Evolutionary conservation across 345 rosid genomes (phyloP).

Genomic region (Tarenaya hassleriana): DNA sequence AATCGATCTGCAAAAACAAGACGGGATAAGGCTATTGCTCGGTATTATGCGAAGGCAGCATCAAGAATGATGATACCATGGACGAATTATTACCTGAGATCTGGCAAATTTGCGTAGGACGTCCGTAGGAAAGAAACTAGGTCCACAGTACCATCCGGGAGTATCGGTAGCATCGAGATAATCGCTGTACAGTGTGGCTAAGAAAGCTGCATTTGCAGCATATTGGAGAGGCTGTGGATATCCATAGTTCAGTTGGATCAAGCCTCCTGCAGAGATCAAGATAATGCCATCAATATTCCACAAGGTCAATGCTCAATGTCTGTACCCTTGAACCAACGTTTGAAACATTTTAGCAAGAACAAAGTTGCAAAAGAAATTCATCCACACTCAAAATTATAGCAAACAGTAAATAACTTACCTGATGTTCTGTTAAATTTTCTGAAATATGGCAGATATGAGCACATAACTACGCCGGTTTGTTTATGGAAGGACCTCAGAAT

Average conservation of each 20-base stretch:
- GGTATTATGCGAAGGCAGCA: no score
- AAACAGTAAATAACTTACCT: conserved; percentile 35
- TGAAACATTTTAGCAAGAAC: no score
- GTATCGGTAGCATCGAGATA: conserved; percentile 95
- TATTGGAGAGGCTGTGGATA: conserved; percentile 96
- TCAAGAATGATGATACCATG: no score
- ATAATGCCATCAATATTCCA: conserved; percentile 16
- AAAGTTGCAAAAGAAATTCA: conserved; percentile 16
- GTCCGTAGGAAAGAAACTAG: conserved; percentile 65
- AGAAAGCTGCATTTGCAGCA: conserved; percentile 83
- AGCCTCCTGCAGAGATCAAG: conserved; percentile 50
- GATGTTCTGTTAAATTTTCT: conserved; percentile 61
- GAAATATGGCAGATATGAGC: conserved; percentile 65
- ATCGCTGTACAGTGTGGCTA: conserved; percentile 74
- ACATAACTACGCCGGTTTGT: conserved; percentile 74
- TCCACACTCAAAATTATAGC: background rate
- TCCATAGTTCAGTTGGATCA: conserved; percentile 86
- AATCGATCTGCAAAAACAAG: conserved; percentile 54
- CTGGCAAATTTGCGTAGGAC: conserved; percentile 73
- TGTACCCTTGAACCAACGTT: background rate
- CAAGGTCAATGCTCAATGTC: background rate
- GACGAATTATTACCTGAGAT: conserved; percentile 82
- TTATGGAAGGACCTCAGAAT: conserved; percentile 81
- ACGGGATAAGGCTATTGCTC: conserved; percentile 4
- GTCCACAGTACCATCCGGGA: conserved; percentile 97